phyloP scores from a whole-genome alignment of 2,329 filamentous ascomycete genomes.

The Venturia pyrina region DNA sequence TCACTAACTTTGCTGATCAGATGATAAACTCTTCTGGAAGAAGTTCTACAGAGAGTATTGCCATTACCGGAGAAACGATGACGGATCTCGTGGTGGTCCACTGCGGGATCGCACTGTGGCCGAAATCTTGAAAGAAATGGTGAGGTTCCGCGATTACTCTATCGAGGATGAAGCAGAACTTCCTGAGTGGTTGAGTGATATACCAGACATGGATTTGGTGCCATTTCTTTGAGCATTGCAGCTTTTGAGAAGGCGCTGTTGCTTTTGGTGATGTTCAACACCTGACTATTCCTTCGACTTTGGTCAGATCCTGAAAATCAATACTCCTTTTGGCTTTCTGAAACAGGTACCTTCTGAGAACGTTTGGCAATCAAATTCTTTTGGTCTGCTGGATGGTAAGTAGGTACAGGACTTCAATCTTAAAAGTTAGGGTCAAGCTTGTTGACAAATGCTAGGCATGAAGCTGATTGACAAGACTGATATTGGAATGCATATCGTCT shows the following conservation, averaged over 20 bases:
- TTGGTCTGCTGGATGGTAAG: background rate
- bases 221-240: background rate
- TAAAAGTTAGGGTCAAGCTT: background rate
- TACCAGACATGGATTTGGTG: constrained; percentile 4
- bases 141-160: background rate
- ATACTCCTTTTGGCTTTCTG: background rate
- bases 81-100: background rate
- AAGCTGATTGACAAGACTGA: background rate
- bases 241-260: background rate
- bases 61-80: background rate
- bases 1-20: background rate
- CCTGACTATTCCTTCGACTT: background rate
- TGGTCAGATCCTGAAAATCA: background rate
- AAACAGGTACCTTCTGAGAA: background rate
- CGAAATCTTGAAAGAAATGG: background rate
- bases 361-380: background rate
- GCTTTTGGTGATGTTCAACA: background rate
- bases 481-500: background rate
- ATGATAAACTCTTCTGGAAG: background rate
- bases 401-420: background rate
- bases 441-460: background rate
- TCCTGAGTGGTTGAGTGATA: background rate
- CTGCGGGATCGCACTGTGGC: background rate
- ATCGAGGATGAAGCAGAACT: background rate
- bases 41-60: background rate